Evolutionary conservation across 2,329 filamentous ascomycete genomes (phyloP), one percentile per base, ranked within the genome.

Genomic region (Aspergillus sp.): DNA sequence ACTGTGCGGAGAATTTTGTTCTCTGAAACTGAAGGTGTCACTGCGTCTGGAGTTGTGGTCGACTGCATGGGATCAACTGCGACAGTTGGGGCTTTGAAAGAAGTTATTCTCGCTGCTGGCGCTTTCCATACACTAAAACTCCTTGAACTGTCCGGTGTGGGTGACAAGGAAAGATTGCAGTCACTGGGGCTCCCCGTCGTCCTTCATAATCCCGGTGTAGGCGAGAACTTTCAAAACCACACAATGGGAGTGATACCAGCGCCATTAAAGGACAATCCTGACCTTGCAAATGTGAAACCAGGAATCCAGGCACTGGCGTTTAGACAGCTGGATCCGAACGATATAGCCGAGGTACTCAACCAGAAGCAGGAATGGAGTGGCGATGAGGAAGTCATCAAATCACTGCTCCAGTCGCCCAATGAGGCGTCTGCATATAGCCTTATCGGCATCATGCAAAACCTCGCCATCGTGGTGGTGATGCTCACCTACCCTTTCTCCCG

Each of bases 71-170:
- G 32, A 8, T 13, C 18, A 3, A n/a, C 12, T n/a, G 8, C 9
- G 62, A 65, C 12, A 0, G 69, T 77, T 12, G 75, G 59, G 4
- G 74, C 66, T 61, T 70, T 65, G 30, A 69, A 71, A 52, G 86
- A 89, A 64, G 79, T 88, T 4, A 79, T 89, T 41, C 68, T 89
- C 3, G 81, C 81, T 2, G 84, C 83, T 1, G 86, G 86, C 0
- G 81, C 78, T 24, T 72, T 83, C 42, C 80, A 82, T 64, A 84
- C 81, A 11, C 86, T 81, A 3, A 83, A 82, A 69, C 72, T 85
- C 11, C 80, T 83, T 12, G 85, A 89, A 62, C 73, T 87, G 2
- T 87, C 84, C 0, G 86, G 86, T 0, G 78, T 89, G 32, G 86
- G 86, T 3, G 73, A 77, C 45, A 68, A 73, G 9, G 36, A 52